These are phyloP conservation scores for Rosa hybrid DNA, from an alignment of 331 rosid genomes.

Conservation along the genomic window DNA sequence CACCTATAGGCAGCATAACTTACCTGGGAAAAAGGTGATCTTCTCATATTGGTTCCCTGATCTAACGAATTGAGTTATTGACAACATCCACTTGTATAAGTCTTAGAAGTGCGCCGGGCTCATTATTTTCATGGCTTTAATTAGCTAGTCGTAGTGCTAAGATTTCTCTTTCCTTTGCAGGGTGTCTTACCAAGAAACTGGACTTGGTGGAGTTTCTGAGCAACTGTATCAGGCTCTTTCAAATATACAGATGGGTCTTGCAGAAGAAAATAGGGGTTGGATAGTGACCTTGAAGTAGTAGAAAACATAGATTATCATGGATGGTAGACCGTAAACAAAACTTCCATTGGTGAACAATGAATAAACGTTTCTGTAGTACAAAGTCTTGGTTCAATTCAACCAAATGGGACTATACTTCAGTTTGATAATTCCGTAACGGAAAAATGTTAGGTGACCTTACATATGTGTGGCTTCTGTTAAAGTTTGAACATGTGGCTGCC, in stretches of 20 bases:
- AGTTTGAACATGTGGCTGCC: background rate
- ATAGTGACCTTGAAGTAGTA: constrained; percentile 14
- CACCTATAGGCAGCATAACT: constrained; percentile 23
- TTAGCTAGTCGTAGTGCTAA: background rate
- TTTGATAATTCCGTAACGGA: background rate
- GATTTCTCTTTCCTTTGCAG: background rate
- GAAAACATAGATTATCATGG: background rate
- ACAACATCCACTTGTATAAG: no score
- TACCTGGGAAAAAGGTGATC: constrained; percentile 7
- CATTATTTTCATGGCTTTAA: background rate
- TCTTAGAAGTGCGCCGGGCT: no score
- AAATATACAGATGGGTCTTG: constrained; percentile 15
- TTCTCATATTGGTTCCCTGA: background rate
- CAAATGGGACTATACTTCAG: background rate
- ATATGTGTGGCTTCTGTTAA: background rate
- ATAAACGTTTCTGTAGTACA: background rate
- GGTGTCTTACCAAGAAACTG: constrained; percentile 9
- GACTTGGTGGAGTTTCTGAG: constrained; percentile 4
- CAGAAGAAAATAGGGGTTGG: constrained; percentile 16
- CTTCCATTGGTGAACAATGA: background rate
- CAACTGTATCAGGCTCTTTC: constrained; percentile 15
- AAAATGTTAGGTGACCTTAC: background rate
- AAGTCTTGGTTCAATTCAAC: background rate
- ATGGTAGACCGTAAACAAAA: background rate
- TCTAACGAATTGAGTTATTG: background rate